phyloP scores from a whole-genome alignment of 805 yeast genomes.

The Tetrapisispora arboricola region DNA sequence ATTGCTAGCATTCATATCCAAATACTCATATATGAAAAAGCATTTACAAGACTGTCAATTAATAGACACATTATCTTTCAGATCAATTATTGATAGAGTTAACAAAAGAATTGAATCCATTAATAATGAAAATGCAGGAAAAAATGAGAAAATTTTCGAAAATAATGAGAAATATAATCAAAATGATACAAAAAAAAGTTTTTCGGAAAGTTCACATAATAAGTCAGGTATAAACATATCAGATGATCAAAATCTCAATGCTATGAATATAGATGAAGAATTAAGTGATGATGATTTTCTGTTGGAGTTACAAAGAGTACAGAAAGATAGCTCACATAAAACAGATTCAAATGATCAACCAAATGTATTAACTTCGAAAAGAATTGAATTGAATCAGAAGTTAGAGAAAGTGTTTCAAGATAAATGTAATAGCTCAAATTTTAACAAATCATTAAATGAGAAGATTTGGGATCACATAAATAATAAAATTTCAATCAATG shows the following conservation, averaged over 20 bases:
- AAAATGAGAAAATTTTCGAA: background rate
- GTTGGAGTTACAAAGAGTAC: constrained; percentile 9
- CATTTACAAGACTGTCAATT: constrained; percentile 65
- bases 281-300: constrained; percentile 10
- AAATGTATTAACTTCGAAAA: constrained; percentile 5
- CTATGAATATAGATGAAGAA: background rate
- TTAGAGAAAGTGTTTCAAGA: constrained; percentile 17
- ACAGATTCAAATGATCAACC: background rate
- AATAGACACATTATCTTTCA: constrained; percentile 56
- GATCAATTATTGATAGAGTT: constrained; percentile 26
- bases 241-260: background rate
- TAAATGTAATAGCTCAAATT: constrained; percentile 38
- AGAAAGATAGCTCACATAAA: background rate
- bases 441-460: constrained; percentile 24
- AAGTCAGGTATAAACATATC: background rate
- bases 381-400: constrained; percentile 8
- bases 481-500: constrained; percentile 33
- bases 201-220: too few species aligned
- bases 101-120: constrained; percentile 7
- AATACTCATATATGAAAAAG: constrained; percentile 72
- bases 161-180: too few species aligned
- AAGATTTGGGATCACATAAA: constrained; percentile 11
- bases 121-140: background rate
- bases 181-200: too few species aligned
- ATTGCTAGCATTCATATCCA: constrained; percentile 83